Conservation (phyloP, 2,329 filamentous ascomycete genomes). For the Monosporascus sp. region DNA sequence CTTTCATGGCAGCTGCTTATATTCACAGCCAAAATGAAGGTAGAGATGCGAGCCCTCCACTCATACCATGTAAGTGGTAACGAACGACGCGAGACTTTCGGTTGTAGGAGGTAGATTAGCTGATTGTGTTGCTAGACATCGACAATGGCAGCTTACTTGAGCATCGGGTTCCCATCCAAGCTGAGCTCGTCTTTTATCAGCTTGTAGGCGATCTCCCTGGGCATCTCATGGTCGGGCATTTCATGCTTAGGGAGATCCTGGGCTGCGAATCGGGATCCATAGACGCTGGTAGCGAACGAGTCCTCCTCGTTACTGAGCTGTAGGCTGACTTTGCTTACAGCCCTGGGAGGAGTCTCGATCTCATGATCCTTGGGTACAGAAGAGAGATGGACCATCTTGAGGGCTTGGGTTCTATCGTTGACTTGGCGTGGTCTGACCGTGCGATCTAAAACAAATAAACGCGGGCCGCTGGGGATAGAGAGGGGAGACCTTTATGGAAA, state of each 20-base stretch:
- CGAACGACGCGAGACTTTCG: conserved; percentile 77
- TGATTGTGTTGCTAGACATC: neutral
- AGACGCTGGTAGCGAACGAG: conserved; percentile 72
- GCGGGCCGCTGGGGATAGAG: neutral
- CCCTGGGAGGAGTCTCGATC: conserved; percentile 25
- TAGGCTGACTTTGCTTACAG: conserved; percentile 38
- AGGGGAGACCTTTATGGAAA: neutral
- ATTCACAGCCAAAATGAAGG: conserved; percentile 3
- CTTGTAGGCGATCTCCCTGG: conserved; percentile 84
- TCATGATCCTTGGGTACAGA: conserved; percentile 31
- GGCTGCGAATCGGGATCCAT: conserved; percentile 78
- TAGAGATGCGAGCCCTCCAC: neutral
- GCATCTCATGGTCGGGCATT: conserved; percentile 91
- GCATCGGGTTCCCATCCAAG: conserved; percentile 84
- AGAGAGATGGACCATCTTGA: conserved; percentile 49
- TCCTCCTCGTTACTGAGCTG: conserved; percentile 48
- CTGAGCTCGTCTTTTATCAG: conserved; percentile 96
- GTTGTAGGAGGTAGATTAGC: neutral
- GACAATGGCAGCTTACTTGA: conserved; percentile 52
- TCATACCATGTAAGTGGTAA: conserved; percentile 89
- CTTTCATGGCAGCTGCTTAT: neutral
- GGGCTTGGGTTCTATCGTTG: neutral
- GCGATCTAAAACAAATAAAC: neutral
- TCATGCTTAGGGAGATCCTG: conserved; percentile 75
- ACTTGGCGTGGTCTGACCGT: neutral